These are phyloP conservation scores for Aspergillus aculeatus DNA, from an alignment of 2,329 filamentous ascomycete genomes.

Conservation along the genomic window DNA sequence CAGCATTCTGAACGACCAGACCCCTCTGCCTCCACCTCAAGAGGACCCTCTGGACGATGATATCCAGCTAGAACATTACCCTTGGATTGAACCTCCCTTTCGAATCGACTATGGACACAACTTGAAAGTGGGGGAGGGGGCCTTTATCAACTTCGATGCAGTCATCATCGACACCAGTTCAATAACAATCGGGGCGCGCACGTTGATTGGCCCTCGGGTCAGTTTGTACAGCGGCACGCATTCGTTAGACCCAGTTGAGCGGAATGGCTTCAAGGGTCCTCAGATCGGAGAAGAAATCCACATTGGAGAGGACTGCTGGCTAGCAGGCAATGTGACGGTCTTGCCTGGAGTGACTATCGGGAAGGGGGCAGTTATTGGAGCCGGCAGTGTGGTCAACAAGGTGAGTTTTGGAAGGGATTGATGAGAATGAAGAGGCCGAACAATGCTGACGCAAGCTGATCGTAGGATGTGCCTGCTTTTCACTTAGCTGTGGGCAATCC, in stretches of 20 bases:
- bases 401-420: conserved; percentile 26
- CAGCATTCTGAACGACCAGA: conserved; percentile 63
- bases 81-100: conserved; percentile 70
- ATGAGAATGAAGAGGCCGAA: not conserved
- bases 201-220: conserved; percentile 75
- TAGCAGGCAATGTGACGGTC: conserved; percentile 69
- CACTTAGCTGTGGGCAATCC: conserved; percentile 45
- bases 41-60: conserved; percentile 64
- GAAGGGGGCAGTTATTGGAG: conserved; percentile 69
- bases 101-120: conserved; percentile 77
- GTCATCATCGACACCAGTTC: conserved; percentile 74
- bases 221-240: conserved; percentile 73
- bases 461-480: conserved; percentile 43
- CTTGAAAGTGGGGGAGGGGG: conserved; percentile 65
- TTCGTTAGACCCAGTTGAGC: conserved; percentile 70
- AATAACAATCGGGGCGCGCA: conserved; percentile 73
- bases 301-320: conserved; percentile 79
- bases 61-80: conserved; percentile 60
- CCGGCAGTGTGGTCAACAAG: conserved; percentile 81
- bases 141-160: conserved; percentile 74
- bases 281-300: conserved; percentile 71
- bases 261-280: conserved; percentile 72
- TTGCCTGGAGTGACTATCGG: conserved; percentile 78
- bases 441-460: conserved; percentile 2
- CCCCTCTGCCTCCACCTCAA: conserved; percentile 61